Base-by-base conservation (phyloP, 768 basidiomycete genomes). In the Russula compacta region DNA sequence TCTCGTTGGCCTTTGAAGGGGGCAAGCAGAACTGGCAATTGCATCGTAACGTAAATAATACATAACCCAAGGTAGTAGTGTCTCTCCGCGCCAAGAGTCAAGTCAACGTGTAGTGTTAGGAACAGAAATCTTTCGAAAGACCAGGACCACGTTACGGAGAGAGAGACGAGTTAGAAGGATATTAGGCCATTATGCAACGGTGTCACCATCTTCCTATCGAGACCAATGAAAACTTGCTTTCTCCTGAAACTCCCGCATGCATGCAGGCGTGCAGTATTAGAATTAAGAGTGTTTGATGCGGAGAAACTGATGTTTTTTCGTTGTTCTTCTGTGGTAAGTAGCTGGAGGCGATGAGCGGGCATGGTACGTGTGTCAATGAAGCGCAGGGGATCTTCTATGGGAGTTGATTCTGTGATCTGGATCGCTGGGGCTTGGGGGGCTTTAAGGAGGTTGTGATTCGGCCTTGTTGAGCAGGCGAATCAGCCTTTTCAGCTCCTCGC, bases 401-500 rank as follows among this genome's bases (percentile, higher is more conserved):
- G 19, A 38, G 21, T 19, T 8, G 38, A 14, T 24, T 24, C 19
- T 53, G 39, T 29, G 21, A 8, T 54, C 40, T 7, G 24, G 14
- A 7, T 32, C 29, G 32, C 29, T 8, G 19, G 6, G 24, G 24
- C 24, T 8, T 14, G 17, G 29, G 4, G 11, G 11, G 39, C 11
- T 11, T 29, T 43, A 53, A 42, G 24, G 29, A 43, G 11, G 15
- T 17, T 12, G 40, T 3, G 17, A 47, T 46, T 15, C 8, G 14
- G 35, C 53, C 9, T 42, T 44, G 39, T 56, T 32, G 39, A 60
- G 47, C 11, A 56, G 29, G 33, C 59, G 59, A 17, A 48, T 15
- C 14, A 60, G 32, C 46, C 33, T 60, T n/a, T 42, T 53, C 38
- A 60, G 46, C 36, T 54, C 59, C 9, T 54, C 39, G 17, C 59